Conservation (phyloP, 208 protist species). For the Trypanosoma brucei region DNA sequence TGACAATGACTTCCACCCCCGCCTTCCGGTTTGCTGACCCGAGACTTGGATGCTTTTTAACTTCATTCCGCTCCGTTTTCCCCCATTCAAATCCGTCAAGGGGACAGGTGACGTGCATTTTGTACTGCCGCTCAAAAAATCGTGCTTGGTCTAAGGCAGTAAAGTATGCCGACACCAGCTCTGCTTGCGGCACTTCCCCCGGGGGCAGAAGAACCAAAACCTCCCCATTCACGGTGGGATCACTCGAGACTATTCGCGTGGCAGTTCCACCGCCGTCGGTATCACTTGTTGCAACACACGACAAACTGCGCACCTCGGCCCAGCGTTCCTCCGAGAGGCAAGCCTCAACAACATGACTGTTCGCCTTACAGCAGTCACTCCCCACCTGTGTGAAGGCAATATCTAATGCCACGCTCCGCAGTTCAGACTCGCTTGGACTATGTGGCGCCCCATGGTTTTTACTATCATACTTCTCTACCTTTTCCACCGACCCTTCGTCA, state of each 20-base stretch:
- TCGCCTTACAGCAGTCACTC: constrained; percentile 19
- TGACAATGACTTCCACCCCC: constrained; percentile 13
- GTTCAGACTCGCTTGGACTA: neutral
- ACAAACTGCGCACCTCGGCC: constrained; percentile 10
- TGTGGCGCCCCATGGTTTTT: neutral
- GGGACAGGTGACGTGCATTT: neutral
- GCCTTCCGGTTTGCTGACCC: neutral
- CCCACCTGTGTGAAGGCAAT: constrained; percentile 29
- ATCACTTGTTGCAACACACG: constrained; percentile 1
- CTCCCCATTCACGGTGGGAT: constrained; percentile 10
- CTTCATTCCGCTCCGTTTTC: neutral
- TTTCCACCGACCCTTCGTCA: neutral
- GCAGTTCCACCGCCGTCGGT: neutral
- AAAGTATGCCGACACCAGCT: constrained; percentile 31
- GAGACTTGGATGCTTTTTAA: neutral
- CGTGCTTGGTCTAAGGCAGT: constrained; percentile 38
- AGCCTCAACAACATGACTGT: constrained; percentile 5
- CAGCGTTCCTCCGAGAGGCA: constrained; percentile 2
- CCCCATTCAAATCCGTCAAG: neutral
- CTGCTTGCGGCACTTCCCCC: constrained; percentile 3
- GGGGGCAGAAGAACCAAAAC: constrained; percentile 18
- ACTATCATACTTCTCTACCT: neutral
- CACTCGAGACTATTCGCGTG: constrained; percentile 5
- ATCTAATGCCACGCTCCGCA: constrained; percentile 11
- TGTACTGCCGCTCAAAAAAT: constrained; percentile 20